Base-by-base conservation (phyloP, 768 basidiomycete species). In the Podaxis sp. region DNA sequence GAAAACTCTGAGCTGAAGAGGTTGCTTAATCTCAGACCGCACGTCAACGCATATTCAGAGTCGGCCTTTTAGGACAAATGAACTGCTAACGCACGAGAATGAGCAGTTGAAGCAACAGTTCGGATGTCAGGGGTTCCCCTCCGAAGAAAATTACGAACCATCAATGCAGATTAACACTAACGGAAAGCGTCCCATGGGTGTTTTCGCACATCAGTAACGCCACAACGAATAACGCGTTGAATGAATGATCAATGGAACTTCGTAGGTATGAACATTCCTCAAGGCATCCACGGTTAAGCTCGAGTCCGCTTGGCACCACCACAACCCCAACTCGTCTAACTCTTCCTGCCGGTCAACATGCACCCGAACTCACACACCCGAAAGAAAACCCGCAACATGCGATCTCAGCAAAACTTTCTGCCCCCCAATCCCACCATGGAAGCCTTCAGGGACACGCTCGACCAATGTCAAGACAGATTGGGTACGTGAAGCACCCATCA, bases 301-400 rank as follows among this genome's bases (percentile, higher is more conserved):
- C 55, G 33, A 56, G 37, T 55, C 49, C 56, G 4, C 36, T n/a
- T 25, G 25, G 37, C 15, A 12, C 17, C 46, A 19, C 88, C 17
- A 61, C 83, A 11, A 87, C 80, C 19, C 89, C 89, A 25, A 75
- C 82, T 66, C 76, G 91, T 70, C 78, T 93, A 38, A 93, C 90
- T 2, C 77, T 91, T 22, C 87, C 86, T 17, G 83, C 79, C 12
- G 80, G 82, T 47, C 88, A 88, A 67, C 81, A 81, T 37, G 76
- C 79, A 47, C 82, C 85, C 7, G 77, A 73, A 37, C 68, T 82
- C 25, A 74, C 75, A 2, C 70, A 75, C 9, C 67, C 70, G 57
- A 71, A 67, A 36, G 63, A 67, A 38, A 64, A 66, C 40, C 66
- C 65, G 29, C 67, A 68, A 25, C 4, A 13, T 38, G 15, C 22